Evolutionary conservation across 345 rosid genomes (phyloP).

Genomic region (Noccaea bulbosa): DNA sequence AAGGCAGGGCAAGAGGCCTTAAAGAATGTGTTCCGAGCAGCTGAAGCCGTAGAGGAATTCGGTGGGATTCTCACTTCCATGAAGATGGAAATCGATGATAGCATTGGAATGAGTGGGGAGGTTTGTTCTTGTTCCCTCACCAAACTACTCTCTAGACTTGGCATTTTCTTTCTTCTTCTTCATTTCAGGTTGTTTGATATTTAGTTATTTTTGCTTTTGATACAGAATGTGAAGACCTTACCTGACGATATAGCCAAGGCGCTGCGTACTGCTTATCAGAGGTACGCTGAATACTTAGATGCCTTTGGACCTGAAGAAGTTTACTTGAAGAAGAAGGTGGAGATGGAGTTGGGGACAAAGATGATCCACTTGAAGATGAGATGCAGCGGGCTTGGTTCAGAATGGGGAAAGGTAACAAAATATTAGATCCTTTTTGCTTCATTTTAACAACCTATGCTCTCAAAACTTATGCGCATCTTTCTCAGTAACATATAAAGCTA

Average conservation of each 20-base stretch:
- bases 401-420: conserved; percentile 87
- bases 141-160: background rate
- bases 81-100: conserved; percentile 89
- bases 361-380: conserved; percentile 99
- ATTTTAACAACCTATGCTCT: background rate
- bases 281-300: conserved; percentile 66
- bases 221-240: conserved; percentile 75
- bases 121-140: conserved; percentile 44
- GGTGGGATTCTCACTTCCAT: conserved; percentile 67
- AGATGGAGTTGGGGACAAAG: conserved; percentile 88
- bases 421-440: background rate
- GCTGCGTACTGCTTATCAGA: conserved; percentile 57
- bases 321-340: conserved; percentile 86
- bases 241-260: conserved; percentile 59
- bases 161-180: background rate
- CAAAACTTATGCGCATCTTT: background rate
- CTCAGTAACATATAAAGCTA: conserved; percentile 4
- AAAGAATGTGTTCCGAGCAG: conserved; percentile 70
- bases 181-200: conserved; percentile 8
- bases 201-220: background rate
- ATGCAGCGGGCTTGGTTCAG: conserved; percentile 79
- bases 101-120: conserved; percentile 89
- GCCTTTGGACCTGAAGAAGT: conserved; percentile 79
- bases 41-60: conserved; percentile 92
- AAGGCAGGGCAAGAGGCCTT: conserved; percentile 75